Evolutionary conservation across 1,139 yeast species (phyloP), one percentile per base, ranked within the genome.

Genomic region (Sugiyamaella pinicola): DNA sequence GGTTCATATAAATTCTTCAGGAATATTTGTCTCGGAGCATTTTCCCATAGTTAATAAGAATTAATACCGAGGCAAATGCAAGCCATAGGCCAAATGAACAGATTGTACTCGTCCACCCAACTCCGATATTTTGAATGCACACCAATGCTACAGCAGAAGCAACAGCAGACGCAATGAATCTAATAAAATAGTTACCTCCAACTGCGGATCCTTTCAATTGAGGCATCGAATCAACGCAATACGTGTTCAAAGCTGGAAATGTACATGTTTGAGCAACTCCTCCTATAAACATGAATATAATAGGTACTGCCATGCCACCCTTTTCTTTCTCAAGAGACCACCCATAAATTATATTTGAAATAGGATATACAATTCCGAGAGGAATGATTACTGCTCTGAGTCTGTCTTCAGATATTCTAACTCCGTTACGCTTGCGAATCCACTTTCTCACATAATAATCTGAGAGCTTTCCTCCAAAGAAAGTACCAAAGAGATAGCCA

Each of bases 191-290:
- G 59, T 80, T 80, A 13, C 79, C 75, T 0, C 77, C 81, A 41
- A 80, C 75, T 1, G 80, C 82, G 60, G 78, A 82, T 17, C 83
- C 81, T 29, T 74, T 74, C 38, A 79, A 61, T 44, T 76, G 73
- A 1, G 83, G 83, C 74, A 80, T 71, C 2, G 79, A 75, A 61
- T 80, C 84, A 12, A 79, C 80, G 64, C 83, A 79, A 60, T 80
- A 80, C 6, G 83, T 74, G 59, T 80, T 80, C 21, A 77, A 62
- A 17, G 79, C 73, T 1, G 84, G 82, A 58, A 78, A 80, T 9
- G 74, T 65, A 33, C 75, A 68, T 0, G 82, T 77, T 62, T 80
- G 84, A 0, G 77, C 77, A 19, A 78, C 57, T 0, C 82, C 84
- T 38, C 73, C 70, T 24, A 74, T 28, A 55, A 79, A 79, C 72